Percentiles rank a stretch among this genome's conserved stretches.
These are phyloP conservation scores for Acanthamoeba healyi DNA, from an alignment of 208 protist genomes.

Conservation along the genomic window DNA sequence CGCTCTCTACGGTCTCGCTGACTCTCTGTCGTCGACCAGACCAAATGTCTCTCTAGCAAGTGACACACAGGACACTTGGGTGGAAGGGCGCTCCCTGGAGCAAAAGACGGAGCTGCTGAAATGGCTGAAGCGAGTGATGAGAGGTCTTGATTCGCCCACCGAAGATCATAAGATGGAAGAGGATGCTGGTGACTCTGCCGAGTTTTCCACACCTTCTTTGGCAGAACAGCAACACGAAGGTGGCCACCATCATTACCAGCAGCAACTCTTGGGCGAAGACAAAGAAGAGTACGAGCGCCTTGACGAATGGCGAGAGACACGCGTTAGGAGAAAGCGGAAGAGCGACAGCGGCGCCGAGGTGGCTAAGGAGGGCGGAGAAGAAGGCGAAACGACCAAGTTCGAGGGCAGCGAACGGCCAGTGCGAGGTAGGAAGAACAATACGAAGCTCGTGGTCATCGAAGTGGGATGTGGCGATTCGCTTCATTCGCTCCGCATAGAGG, in stretches of 20 bases:
- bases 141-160: not conserved
- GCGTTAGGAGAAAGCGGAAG: not conserved
- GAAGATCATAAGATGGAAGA: not conserved
- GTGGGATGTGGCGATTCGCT: conserved; percentile 46
- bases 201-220: not conserved
- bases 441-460: not conserved
- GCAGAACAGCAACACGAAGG: not conserved
- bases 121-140: conserved; percentile 7
- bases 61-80: conserved; percentile 55
- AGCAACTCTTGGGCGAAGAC: not conserved
- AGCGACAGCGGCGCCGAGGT: not conserved
- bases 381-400: not conserved
- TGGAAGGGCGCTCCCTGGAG: not conserved
- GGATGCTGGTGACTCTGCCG: not conserved
- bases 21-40: not conserved
- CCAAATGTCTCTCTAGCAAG: not conserved
- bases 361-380: not conserved
- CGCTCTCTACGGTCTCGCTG: too few relatives aligned
- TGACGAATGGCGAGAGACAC: not conserved
- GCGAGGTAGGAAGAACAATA: not conserved
- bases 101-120: not conserved
- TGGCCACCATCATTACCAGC: too few relatives aligned
- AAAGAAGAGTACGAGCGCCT: not conserved
- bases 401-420: not conserved
- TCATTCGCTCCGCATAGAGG: conserved; percentile 41